Evolutionary conservation across 495 filamentous ascomycete genomes (phyloP).

Genomic region (Cercophora newfieldiana): DNA sequence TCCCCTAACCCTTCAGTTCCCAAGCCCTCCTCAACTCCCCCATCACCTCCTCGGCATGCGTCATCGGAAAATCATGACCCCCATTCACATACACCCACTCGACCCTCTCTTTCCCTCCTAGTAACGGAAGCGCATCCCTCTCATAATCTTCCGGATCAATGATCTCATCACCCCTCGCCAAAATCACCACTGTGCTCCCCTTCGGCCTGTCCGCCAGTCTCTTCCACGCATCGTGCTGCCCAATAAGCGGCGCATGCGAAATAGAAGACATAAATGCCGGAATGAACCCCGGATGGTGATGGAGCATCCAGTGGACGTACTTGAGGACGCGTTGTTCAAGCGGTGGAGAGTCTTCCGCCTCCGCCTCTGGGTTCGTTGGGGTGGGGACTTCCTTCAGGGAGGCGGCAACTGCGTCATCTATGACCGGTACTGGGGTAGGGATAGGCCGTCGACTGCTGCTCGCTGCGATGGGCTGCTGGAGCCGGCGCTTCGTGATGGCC

Average conservation of each 20-base stretch:
- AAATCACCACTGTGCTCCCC: conserved; percentile 50
- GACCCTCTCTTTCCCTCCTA: conserved; percentile 41
- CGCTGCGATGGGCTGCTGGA: conserved; percentile 42
- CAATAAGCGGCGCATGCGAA: conserved; percentile 49
- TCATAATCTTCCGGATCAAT: conserved; percentile 43
- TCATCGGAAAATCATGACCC: conserved; percentile 55
- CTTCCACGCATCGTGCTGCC: conserved; percentile 51
- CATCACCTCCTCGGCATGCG: conserved; percentile 39
- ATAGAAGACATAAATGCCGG: conserved; percentile 53
- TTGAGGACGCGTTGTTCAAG: conserved; percentile 35
- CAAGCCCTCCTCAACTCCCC: conserved; percentile 45
- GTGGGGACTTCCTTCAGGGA: conserved; percentile 34
- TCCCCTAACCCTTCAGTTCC: conserved; percentile 23
- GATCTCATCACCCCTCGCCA: conserved; percentile 51
- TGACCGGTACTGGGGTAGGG: not conserved
- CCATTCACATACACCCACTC: conserved; percentile 46
- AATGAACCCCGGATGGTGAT: conserved; percentile 54
- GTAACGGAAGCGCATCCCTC: conserved; percentile 38
- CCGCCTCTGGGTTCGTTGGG: conserved; percentile 18
- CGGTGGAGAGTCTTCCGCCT: conserved; percentile 14
- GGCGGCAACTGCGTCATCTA: conserved; percentile 25
- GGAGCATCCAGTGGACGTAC: conserved; percentile 54
- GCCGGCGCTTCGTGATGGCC: conserved; percentile 37
- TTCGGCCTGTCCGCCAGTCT: conserved; percentile 38
- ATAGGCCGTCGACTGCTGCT: conserved; percentile 24